Conservation (phyloP, 2,329 filamentous ascomycete species). For the Xylaria sp. region DNA sequence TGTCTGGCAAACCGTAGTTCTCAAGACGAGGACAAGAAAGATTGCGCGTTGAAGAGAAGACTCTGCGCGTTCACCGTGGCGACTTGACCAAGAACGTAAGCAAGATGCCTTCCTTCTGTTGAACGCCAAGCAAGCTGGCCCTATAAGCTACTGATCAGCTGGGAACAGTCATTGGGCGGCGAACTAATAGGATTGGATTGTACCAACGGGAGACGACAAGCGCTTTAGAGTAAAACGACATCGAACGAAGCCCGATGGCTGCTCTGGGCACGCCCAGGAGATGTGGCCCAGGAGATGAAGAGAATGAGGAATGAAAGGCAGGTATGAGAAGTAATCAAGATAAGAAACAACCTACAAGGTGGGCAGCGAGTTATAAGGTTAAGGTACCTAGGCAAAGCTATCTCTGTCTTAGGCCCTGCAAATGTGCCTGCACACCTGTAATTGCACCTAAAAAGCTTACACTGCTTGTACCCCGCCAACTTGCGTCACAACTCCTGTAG, state of each 20-base stretch:
- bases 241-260: slow-evolving; percentile 18
- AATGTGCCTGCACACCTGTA: too few relatives aligned
- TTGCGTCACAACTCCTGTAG: slow-evolving; percentile 15
- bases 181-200: neutral
- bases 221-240: slow-evolving; percentile 10
- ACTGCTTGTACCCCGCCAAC: neutral
- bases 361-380: neutral
- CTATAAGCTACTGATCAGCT: neutral
- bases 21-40: neutral
- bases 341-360: too few relatives aligned
- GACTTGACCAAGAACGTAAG: slow-evolving; percentile 1
- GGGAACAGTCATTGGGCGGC: neutral
- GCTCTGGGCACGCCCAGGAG: slow-evolving; percentile 13
- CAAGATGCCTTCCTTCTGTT: neutral
- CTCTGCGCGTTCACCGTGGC: neutral
- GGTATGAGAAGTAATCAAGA: too few relatives aligned
- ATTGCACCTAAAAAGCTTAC: neutral
- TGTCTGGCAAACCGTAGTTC: slow-evolving; percentile 16
- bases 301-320: neutral
- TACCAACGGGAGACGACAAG: neutral
- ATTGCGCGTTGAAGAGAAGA: neutral
- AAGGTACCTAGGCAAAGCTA: neutral
- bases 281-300: neutral
- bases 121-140: neutral
- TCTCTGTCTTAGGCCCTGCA: neutral